These are phyloP conservation scores for Crotalaria pallida DNA, from an alignment of 306 rosid genomes.

Conservation along the genomic window DNA sequence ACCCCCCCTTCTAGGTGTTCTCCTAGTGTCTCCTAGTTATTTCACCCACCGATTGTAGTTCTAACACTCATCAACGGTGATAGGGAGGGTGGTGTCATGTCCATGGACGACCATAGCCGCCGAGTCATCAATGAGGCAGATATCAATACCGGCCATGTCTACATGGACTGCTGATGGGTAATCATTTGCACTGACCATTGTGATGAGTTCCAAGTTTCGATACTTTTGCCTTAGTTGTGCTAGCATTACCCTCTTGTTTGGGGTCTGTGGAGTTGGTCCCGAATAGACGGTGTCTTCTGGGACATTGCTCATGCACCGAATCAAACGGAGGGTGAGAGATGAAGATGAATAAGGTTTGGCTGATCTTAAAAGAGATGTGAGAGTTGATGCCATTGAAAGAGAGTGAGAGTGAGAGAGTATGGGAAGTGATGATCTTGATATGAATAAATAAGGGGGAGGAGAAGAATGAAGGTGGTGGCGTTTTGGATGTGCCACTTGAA, in stretches of 20 bases:
- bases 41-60: too few species aligned
- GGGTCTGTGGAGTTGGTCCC: slow-evolving; percentile 51
- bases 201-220: slow-evolving; percentile 52
- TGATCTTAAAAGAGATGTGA: slow-evolving; percentile 19
- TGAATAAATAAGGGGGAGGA: too few species aligned
- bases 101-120: slow-evolving; percentile 98
- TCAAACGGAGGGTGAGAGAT: neutral
- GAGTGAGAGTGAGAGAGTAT: too few species aligned
- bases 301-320: slow-evolving; percentile 64
- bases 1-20: too few species aligned
- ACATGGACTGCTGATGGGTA: slow-evolving; percentile 82
- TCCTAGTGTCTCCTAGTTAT: too few species aligned
- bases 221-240: slow-evolving; percentile 53
- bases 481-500: too few species aligned
- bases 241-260: slow-evolving; percentile 55
- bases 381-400: neutral
- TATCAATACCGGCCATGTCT: slow-evolving; percentile 57
- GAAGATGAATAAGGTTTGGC: neutral
- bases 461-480: too few species aligned
- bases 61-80: slow-evolving; percentile 48
- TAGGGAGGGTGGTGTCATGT: slow-evolving; percentile 73
- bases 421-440: too few species aligned
- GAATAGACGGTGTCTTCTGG: slow-evolving; percentile 80
- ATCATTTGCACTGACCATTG: slow-evolving; percentile 91
- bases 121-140: slow-evolving; percentile 83